These are phyloP conservation scores for Pulveroboletus sp. DNA, from an alignment of 768 basidiomycete species.

Conservation along the genomic window DNA sequence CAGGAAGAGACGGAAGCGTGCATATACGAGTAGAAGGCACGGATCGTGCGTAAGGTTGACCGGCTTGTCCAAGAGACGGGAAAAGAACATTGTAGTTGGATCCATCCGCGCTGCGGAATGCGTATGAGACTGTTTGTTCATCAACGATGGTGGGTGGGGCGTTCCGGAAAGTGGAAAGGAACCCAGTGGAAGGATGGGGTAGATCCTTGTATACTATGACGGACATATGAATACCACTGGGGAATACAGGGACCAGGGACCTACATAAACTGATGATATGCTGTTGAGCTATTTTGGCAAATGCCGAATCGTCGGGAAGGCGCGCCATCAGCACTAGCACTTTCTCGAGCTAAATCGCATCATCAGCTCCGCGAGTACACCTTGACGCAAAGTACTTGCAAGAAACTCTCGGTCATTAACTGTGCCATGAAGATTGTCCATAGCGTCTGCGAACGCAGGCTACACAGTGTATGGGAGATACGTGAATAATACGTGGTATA, in stretches of 20 bases:
- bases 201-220: conserved; percentile 69
- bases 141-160: not conserved
- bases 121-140: conserved; percentile 36
- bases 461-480: conserved; percentile 15
- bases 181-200: conserved; percentile 64
- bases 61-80: conserved; percentile 55
- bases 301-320: conserved; percentile 29
- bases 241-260: conserved; percentile 24
- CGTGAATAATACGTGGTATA: not conserved
- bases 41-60: conserved; percentile 63
- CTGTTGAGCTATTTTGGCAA: conserved; percentile 41
- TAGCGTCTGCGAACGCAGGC: conserved; percentile 48
- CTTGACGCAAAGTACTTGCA: conserved; percentile 33
- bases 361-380: conserved; percentile 3
- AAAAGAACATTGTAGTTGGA: conserved; percentile 52
- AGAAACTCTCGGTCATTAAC: conserved; percentile 59
- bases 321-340: conserved; percentile 56
- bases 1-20: conserved; percentile 50
- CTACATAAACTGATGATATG: conserved; percentile 51
- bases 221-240: not conserved
- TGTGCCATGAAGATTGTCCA: conserved; percentile 38
- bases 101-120: conserved; percentile 56
- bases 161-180: conserved; percentile 32
- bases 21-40: conserved; percentile 46
- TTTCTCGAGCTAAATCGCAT: conserved; percentile 54